Conservation (phyloP, 1,139 yeast species). For the Diutina ranongensis region DNA sequence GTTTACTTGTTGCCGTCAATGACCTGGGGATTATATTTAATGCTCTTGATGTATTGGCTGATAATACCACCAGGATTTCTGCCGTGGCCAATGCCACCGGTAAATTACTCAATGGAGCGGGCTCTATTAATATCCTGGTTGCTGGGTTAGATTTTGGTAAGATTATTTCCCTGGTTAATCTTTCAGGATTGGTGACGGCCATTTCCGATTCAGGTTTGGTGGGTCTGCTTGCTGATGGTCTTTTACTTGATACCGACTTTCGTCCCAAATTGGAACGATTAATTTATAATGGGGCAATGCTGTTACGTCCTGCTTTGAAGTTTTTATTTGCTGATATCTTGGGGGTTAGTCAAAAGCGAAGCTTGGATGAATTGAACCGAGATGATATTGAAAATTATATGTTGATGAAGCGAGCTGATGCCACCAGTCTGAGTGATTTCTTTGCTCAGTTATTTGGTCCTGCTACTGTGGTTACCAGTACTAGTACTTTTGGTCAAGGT, state of each 20-base stretch:
- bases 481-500: background rate
- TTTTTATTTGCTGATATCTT: background rate
- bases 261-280: slow-evolving; percentile 21
- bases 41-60: slow-evolving; percentile 26
- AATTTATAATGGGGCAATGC: slow-evolving; percentile 1
- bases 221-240: slow-evolving; percentile 22
- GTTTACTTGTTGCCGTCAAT: slow-evolving; percentile 20
- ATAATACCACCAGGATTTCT: slow-evolving; percentile 18
- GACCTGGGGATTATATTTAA: slow-evolving; percentile 26
- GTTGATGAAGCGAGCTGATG: background rate
- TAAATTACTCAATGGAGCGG: slow-evolving; percentile 8
- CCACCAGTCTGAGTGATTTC: background rate
- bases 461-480: background rate
- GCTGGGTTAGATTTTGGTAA: slow-evolving; percentile 8
- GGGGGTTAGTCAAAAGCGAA: slow-evolving; percentile 14
- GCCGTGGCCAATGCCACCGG: slow-evolving; percentile 22
- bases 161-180: slow-evolving; percentile 13
- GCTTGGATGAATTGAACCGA: slow-evolving; percentile 21
- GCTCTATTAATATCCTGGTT: slow-evolving; percentile 9
- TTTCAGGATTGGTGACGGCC: slow-evolving; percentile 15
- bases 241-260: slow-evolving; percentile 23
- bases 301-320: background rate
- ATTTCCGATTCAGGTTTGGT: slow-evolving; percentile 26
- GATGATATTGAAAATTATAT: slow-evolving; percentile 11
- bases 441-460: slow-evolving; percentile 1